A percentile compares a stretch with the other conserved stretches of the same genome.
These are phyloP conservation scores for Lachancea lanzarotensis DNA, from an alignment of 805 yeast genomes.

Conservation along the genomic window DNA sequence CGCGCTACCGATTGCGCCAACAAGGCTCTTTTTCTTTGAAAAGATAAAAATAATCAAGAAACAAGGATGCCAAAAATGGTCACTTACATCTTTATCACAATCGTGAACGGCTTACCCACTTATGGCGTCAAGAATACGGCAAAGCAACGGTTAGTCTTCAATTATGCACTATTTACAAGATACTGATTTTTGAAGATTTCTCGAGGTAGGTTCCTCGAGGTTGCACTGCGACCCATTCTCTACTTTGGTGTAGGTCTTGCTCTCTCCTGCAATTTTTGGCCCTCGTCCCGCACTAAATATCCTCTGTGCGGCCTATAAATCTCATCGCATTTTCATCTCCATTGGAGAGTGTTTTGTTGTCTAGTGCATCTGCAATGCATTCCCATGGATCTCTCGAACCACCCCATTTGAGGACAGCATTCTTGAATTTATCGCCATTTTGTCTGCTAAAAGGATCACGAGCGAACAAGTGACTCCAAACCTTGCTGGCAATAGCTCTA, in stretches of 20 bases:
- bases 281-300: background rate
- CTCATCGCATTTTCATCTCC: slow-evolving; percentile 75
- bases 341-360: slow-evolving; percentile 47
- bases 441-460: slow-evolving; percentile 61
- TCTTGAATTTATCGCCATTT: slow-evolving; percentile 71
- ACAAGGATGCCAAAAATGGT: background rate
- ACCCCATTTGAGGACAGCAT: slow-evolving; percentile 81
- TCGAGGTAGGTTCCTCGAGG: background rate
- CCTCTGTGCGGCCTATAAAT: slow-evolving; percentile 36
- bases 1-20: slow-evolving; percentile 27
- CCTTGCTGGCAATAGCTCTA: slow-evolving; percentile 81
- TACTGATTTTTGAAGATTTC: background rate
- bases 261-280: too few species aligned
- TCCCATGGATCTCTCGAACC: slow-evolving; percentile 88
- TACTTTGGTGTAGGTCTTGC: too few species aligned
- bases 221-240: too few species aligned
- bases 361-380: slow-evolving; percentile 74
- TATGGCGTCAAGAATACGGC: too few species aligned
- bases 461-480: slow-evolving; percentile 70
- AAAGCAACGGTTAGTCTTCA: too few species aligned
- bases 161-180: slow-evolving; percentile 5
- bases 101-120: too few species aligned
- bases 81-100: too few species aligned
- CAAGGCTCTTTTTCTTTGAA: slow-evolving; percentile 12
- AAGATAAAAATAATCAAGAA: background rate